Conservation (phyloP, 2,329 filamentous ascomycete genomes). For the Cordyceps cicadae region DNA sequence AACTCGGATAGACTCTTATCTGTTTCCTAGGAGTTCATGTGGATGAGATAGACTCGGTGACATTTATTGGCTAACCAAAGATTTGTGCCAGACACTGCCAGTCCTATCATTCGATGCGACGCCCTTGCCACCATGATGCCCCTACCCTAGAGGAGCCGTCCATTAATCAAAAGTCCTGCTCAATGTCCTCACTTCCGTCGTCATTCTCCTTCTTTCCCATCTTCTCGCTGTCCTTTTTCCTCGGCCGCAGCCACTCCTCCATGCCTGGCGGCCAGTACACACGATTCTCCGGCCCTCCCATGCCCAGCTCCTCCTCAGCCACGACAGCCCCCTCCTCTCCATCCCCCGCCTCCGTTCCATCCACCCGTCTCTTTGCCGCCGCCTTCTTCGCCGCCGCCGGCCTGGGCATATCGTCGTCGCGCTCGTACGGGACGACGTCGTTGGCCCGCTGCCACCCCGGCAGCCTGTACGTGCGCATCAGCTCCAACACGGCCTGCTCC, state of each 20-base stretch:
- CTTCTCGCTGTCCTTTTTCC: slow-evolving; percentile 59
- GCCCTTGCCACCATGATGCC: no score
- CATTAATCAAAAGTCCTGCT: slow-evolving; percentile 9
- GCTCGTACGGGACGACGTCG: slow-evolving; percentile 67
- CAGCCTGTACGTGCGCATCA: slow-evolving; percentile 82
- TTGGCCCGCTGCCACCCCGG: slow-evolving; percentile 70
- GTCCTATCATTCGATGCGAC: no score
- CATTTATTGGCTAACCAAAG: background rate
- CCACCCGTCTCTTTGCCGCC: slow-evolving; percentile 30
- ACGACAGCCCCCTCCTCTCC: slow-evolving; percentile 38
- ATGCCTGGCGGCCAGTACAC: slow-evolving; percentile 89
- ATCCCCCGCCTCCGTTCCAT: slow-evolving; percentile 23
- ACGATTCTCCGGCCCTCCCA: slow-evolving; percentile 74
- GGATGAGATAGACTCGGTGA: background rate
- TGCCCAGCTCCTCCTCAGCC: slow-evolving; percentile 62
- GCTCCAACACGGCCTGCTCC: slow-evolving; percentile 88
- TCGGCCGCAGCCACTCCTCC: slow-evolving; percentile 82
- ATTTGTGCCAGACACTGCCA: background rate
- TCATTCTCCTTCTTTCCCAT: slow-evolving; percentile 23
- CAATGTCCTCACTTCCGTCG: slow-evolving; percentile 20
- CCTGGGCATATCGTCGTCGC: slow-evolving; percentile 59
- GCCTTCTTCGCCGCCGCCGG: slow-evolving; percentile 21
- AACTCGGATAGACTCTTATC: background rate
- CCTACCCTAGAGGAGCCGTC: no score
- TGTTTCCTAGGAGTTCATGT: background rate